Evolutionary conservation across 306 rosid species (phyloP).

Genomic region (Vigna angularis): DNA sequence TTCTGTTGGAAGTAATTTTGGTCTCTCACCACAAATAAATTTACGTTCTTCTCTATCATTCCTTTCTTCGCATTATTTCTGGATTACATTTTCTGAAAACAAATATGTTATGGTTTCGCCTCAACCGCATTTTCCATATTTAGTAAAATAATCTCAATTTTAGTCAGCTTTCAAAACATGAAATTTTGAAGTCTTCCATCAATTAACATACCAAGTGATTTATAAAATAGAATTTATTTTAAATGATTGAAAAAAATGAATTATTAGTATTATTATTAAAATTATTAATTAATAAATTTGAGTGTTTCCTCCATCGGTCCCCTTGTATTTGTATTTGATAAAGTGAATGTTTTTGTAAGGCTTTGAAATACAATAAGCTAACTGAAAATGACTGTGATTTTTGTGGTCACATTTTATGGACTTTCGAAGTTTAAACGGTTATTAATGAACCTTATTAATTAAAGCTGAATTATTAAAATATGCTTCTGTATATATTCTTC

Average conservation of each 20-base stretch:
- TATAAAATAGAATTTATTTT: no score
- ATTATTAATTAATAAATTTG: no score
- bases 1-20: constrained; percentile 26
- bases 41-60: background rate
- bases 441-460: background rate
- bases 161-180: no score
- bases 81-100: background rate
- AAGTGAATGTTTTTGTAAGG: background rate
- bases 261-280: no score
- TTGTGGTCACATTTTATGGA: background rate
- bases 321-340: no score
- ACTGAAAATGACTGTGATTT: background rate
- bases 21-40: constrained; percentile 35
- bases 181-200: no score
- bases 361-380: background rate
- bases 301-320: no score
- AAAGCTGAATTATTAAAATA: background rate
- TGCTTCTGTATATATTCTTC: background rate
- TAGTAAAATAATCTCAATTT: no score
- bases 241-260: no score
- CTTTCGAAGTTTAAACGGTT: background rate
- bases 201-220: no score
- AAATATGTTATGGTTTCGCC: no score
- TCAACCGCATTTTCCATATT: no score
- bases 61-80: background rate